These are phyloP conservation scores for Tolypocladium nubicola DNA, from an alignment of 2,329 filamentous ascomycete species.

Conservation along the genomic window DNA sequence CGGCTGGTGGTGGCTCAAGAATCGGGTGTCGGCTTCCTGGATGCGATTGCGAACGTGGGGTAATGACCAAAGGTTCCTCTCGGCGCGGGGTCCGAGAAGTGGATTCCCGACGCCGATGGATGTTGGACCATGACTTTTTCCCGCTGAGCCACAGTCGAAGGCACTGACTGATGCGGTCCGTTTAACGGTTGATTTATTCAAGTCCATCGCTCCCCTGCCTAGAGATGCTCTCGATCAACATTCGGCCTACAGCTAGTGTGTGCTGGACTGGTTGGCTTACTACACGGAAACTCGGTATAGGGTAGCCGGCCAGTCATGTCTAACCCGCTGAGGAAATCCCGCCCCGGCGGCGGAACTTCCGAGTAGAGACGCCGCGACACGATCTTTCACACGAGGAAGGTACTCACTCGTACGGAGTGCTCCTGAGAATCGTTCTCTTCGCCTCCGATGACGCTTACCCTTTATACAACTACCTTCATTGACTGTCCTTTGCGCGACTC, in stretches of 20 bases:
- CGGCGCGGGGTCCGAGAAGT: background rate
- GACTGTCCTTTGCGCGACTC: background rate
- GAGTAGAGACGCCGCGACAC: constrained; percentile 7
- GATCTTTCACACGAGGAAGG: background rate
- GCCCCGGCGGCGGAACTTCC: constrained; percentile 16
- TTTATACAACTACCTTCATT: background rate
- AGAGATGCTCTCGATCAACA: no score
- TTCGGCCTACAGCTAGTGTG: no score
- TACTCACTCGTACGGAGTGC: no score
- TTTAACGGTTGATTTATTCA: no score
- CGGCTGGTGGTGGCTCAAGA: background rate
- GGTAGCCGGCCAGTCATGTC: background rate
- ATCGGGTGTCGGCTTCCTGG: background rate
- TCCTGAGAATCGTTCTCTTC: background rate
- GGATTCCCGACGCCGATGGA: background rate
- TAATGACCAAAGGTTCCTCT: background rate
- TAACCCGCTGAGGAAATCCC: constrained; percentile 5
- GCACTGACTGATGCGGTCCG: background rate
- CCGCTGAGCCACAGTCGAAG: no score
- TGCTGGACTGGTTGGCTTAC: no score
- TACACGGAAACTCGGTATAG: background rate
- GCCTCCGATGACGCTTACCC: background rate
- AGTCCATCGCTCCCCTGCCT: no score
- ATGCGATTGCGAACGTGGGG: background rate
- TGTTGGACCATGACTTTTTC: no score